Evolutionary conservation across 345 rosid species (phyloP), one percentile per base, ranked within the genome.

Genomic region (Crucihimalaya himalaica): DNA sequence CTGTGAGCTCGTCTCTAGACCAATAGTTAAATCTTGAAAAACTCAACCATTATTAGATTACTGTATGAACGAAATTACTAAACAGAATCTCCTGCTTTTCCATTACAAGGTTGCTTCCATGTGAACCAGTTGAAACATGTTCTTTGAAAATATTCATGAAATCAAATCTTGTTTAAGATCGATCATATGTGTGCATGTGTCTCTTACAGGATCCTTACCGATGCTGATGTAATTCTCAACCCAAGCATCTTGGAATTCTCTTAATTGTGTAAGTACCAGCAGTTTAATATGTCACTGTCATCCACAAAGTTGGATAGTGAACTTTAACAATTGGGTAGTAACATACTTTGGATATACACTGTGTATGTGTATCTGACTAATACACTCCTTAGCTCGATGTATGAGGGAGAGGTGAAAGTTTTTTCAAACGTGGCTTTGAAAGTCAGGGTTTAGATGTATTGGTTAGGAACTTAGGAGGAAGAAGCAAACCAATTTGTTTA

Each of bases 381-480:
- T 23, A 34, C n/a, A 34, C 31, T 37, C 12, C 12, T 64, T 50
- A 54, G 71, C 39, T 34, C n/a, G 39, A 59, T 56, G 42, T 53
- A 52, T 18, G 47, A 5, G 2, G 70, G n/a, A 32, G 61, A 60
- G 35, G 31, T 46, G 42, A 46, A 34, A 3, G 11, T 5, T 37
- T 51, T 20, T 27, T 35, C 58, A 68, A 52, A 66, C 16, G 13
- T 47, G 47, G 82, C 85, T 78, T 64, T 74, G 34, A 66, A 88
- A 88, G 90, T 87, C 89, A 76, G 83, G 78, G 86, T 82, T 85
- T 90, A 84, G 90, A 85, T 88, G 86, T 80, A 78, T 87, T 80
- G 88, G 97, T 88, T 88, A 85, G 91, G 88, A 88, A 87, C 87
- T 78, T 31, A 10, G 56, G 68, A 62, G 35, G 80, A 81, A 81